phyloP scores from a whole-genome alignment of 176 grass and related monocot genomes.

The Phragmites australis region DNA sequence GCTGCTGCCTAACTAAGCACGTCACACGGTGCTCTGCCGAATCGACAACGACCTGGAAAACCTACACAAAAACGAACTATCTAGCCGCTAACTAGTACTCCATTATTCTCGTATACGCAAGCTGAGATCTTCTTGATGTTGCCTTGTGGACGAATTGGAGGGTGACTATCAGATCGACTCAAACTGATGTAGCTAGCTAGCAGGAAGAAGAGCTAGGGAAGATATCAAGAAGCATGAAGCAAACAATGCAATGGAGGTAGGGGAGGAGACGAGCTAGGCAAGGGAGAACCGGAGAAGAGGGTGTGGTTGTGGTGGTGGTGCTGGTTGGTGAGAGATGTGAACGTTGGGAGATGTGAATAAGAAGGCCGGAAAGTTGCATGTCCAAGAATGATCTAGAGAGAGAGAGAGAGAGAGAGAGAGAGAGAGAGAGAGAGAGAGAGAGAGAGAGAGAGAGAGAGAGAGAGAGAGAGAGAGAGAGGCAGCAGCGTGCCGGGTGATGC shows the following conservation, averaged over 20 bases:
- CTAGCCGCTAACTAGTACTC: background rate
- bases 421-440: background rate
- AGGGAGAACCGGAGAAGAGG: background rate
- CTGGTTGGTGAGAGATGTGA: slow-evolving; percentile 50
- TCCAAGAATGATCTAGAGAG: background rate
- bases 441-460: background rate
- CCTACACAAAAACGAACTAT: background rate
- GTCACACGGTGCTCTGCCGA: background rate
- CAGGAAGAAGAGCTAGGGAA: background rate
- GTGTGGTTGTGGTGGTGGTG: background rate
- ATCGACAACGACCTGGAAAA: background rate
- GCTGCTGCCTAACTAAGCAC: background rate
- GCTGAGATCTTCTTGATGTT: background rate
- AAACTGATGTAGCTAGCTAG: background rate
- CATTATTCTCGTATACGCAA: background rate
- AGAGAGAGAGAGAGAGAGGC: background rate
- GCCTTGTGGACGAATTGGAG: background rate
- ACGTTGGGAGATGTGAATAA: slow-evolving; percentile 63
- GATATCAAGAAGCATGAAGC: background rate
- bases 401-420: background rate
- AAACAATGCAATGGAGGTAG: background rate
- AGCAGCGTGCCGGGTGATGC: slow-evolving; percentile 19
- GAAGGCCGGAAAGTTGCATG: slow-evolving; percentile 56
- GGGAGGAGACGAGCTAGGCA: background rate
- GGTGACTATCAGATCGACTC: background rate